Evolutionary conservation across 495 filamentous ascomycete genomes (phyloP).

Genomic region (Daldinia loculata): DNA sequence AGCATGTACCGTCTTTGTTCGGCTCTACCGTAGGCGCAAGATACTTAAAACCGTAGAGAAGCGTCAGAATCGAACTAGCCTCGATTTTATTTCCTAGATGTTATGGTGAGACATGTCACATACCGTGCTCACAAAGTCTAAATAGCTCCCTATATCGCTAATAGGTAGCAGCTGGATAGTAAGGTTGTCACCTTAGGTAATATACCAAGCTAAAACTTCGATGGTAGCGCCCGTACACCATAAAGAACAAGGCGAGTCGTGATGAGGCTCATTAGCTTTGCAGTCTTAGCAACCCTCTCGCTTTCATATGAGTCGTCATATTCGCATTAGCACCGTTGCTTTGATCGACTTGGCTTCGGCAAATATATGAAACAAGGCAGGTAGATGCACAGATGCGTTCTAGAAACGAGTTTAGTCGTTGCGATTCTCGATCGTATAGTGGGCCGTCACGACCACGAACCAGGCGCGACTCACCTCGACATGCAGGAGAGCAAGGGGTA

Average conservation of each 20-base stretch:
- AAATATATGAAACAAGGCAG: slow-evolving; percentile 36
- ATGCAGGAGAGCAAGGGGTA: slow-evolving; percentile 36
- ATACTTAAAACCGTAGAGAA: not conserved
- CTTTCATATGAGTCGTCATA: slow-evolving; percentile 14
- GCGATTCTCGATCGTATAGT: slow-evolving; percentile 34
- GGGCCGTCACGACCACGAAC: slow-evolving; percentile 37
- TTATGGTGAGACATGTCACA: not conserved
- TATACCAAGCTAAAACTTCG: slow-evolving; percentile 11
- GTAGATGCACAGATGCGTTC: slow-evolving; percentile 37
- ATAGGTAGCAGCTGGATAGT: not conserved
- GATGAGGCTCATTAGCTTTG: slow-evolving; percentile 8
- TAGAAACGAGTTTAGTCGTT: slow-evolving; percentile 38
- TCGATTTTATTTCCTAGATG: not conserved
- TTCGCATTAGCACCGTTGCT: slow-evolving; percentile 37
- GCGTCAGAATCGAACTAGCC: not conserved
- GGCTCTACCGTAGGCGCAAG: not conserved
- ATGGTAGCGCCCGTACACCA: not conserved
- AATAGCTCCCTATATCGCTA: not conserved
- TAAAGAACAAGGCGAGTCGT: not conserved
- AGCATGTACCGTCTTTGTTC: not conserved
- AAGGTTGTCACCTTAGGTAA: slow-evolving; percentile 16
- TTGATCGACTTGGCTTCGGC: slow-evolving; percentile 42
- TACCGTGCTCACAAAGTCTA: not conserved
- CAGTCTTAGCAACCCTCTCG: slow-evolving; percentile 8
- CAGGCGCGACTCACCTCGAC: slow-evolving; percentile 30